These are phyloP conservation scores for Xylaria intraflava DNA, from an alignment of 495 filamentous ascomycete genomes.

Conservation along the genomic window DNA sequence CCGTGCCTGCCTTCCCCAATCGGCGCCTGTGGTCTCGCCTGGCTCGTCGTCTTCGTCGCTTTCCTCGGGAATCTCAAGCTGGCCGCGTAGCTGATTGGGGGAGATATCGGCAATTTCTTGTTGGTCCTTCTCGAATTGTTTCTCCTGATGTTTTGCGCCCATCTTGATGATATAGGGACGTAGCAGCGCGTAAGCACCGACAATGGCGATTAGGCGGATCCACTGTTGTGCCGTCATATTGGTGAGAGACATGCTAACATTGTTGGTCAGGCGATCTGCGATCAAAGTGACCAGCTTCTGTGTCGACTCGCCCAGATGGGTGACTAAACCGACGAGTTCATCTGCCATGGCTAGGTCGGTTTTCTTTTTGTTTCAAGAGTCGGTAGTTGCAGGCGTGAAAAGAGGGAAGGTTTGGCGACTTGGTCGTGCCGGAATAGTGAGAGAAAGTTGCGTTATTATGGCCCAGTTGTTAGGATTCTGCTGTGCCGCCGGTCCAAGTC, in stretches of 20 bases:
- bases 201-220: conserved; percentile 56
- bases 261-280: conserved; percentile 44
- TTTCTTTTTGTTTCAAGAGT: not conserved
- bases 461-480: not conserved
- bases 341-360: conserved; percentile 22
- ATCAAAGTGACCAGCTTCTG: conserved; percentile 22
- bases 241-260: conserved; percentile 49
- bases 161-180: conserved; percentile 57
- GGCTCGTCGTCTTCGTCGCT: conserved; percentile 46
- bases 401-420: not conserved
- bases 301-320: conserved; percentile 19
- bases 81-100: conserved; percentile 47
- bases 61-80: conserved; percentile 48
- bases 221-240: conserved; percentile 49
- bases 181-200: conserved; percentile 57
- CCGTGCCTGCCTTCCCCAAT: conserved; percentile 53
- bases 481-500: not conserved
- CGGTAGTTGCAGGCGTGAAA: not conserved
- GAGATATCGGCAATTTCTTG: conserved; percentile 36
- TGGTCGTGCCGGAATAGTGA: not conserved
- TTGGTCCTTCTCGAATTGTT: conserved; percentile 37
- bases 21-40: conserved; percentile 41
- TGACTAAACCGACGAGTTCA: conserved; percentile 27
- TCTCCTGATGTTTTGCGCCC: conserved; percentile 37
- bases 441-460: not conserved